A percentile compares a stretch with the other conserved stretches of the same genome.
Evolutionary conservation across 2,329 filamentous ascomycete species (phyloP).

Genomic region (Aspergillus pseudoglaucus): DNA sequence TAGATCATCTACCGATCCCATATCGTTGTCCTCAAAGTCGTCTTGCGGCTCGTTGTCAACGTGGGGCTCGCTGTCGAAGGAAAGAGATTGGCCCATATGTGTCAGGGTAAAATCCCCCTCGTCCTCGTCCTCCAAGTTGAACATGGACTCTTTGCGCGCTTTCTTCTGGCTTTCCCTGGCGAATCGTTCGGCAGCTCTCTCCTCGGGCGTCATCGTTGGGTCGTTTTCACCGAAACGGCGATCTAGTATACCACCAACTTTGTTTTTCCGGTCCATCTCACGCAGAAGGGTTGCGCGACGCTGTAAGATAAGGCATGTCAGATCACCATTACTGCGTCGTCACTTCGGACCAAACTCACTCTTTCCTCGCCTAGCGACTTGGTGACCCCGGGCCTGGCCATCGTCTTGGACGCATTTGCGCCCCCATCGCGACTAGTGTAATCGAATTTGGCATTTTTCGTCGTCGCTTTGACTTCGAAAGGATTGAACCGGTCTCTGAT

Average conservation of each 20-base stretch:
- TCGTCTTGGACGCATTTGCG: constrained; percentile 34
- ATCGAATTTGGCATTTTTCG: constrained; percentile 75
- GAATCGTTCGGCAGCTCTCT: constrained; percentile 86
- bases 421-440: constrained; percentile 59
- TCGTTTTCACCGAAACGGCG: constrained; percentile 94
- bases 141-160: constrained; percentile 71
- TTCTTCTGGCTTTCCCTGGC: constrained; percentile 76
- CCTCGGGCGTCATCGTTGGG: constrained; percentile 85
- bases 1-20: constrained; percentile 55
- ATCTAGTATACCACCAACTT: constrained; percentile 87
- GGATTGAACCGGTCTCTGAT: constrained; percentile 98
- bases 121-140: constrained; percentile 83
- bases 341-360: constrained; percentile 40
- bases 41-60: constrained; percentile 55
- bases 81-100: constrained; percentile 71
- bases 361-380: constrained; percentile 83
- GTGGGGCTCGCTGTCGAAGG: constrained; percentile 49
- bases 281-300: constrained; percentile 76
- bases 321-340: not conserved
- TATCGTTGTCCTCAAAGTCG: constrained; percentile 70
- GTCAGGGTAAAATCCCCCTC: constrained; percentile 67
- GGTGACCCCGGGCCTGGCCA: constrained; percentile 71
- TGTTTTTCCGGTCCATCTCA: constrained; percentile 83
- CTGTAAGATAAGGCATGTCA: constrained; percentile 32
- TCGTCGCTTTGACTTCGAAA: constrained; percentile 82